Conservation (phyloP, 2,329 filamentous ascomycete species). For the Ophiocordyceps camponoti-rufipedis region DNA sequence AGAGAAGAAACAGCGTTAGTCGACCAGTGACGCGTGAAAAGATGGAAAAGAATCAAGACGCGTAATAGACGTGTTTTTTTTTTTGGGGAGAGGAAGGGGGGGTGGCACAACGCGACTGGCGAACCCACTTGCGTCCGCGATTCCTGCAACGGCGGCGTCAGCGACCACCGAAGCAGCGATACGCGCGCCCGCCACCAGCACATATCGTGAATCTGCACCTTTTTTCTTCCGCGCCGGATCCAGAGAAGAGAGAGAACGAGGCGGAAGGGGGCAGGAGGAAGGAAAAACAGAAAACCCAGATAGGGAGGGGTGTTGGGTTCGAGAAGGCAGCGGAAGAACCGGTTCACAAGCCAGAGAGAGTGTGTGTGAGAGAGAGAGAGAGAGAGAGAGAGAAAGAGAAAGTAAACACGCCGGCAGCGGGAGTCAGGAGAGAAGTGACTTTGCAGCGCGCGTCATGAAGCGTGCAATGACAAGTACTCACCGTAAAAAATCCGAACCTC, state of each 20-base stretch:
- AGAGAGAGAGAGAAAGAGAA: background rate
- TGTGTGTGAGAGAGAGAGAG: background rate
- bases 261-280: no score
- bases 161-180: no score
- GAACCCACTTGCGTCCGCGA: background rate
- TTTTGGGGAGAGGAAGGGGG: no score
- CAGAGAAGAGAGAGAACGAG: no score
- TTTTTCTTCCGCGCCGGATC: no score
- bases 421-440: conserved; percentile 10
- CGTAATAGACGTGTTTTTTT: background rate
- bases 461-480: conserved; percentile 31
- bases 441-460: conserved; percentile 12
- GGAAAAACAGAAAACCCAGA: no score
- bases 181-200: no score
- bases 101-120: background rate
- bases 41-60: background rate
- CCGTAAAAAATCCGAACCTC: conserved; percentile 20
- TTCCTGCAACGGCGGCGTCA: no score
- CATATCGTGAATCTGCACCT: no score
- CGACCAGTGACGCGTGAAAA: background rate
- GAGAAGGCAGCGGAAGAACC: no score
- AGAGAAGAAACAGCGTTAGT: background rate
- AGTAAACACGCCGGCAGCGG: background rate
- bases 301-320: no score
- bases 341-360: no score